A percentile compares a stretch with the other conserved stretches of the same genome.
Evolutionary conservation across 2,329 filamentous ascomycete genomes (phyloP).

Genomic region (Nannizziopsis arthrosporioides): DNA sequence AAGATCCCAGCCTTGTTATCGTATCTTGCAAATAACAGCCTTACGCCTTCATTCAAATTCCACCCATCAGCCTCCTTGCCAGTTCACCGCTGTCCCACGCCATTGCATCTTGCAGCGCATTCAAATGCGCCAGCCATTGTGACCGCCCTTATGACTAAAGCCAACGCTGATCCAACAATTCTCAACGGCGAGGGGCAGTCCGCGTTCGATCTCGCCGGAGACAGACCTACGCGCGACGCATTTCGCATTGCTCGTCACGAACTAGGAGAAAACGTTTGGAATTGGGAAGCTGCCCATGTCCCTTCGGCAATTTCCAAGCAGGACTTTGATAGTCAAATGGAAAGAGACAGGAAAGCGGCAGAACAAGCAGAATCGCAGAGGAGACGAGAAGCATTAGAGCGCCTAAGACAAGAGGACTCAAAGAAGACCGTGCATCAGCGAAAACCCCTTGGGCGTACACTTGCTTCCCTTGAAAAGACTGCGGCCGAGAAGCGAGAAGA

Average conservation of each 20-base stretch:
- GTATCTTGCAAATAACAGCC: slow-evolving; percentile 65
- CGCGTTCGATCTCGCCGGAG: slow-evolving; percentile 75
- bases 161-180: slow-evolving; percentile 59
- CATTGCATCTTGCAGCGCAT: slow-evolving; percentile 74
- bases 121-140: slow-evolving; percentile 71
- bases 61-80: slow-evolving; percentile 53
- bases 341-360: slow-evolving; percentile 57
- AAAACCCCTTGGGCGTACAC: slow-evolving; percentile 42
- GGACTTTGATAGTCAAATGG: slow-evolving; percentile 58
- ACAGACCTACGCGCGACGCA: slow-evolving; percentile 73
- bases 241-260: slow-evolving; percentile 80
- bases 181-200: slow-evolving; percentile 67
- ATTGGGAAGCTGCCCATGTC: slow-evolving; percentile 67
- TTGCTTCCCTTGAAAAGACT: slow-evolving; percentile 56
- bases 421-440: slow-evolving; percentile 35
- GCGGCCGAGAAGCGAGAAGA: slow-evolving; percentile 72
- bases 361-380: slow-evolving; percentile 58
- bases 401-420: slow-evolving; percentile 53
- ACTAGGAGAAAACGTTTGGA: slow-evolving; percentile 62
- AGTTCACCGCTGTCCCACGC: slow-evolving; percentile 69
- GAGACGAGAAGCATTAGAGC: slow-evolving; percentile 61
- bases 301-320: slow-evolving; percentile 57
- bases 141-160: slow-evolving; percentile 62
- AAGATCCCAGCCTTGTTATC: slow-evolving; percentile 78
- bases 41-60: slow-evolving; percentile 64